Base-by-base conservation (phyloP, 2,329 filamentous ascomycete species). In the Alternaria sp. region DNA sequence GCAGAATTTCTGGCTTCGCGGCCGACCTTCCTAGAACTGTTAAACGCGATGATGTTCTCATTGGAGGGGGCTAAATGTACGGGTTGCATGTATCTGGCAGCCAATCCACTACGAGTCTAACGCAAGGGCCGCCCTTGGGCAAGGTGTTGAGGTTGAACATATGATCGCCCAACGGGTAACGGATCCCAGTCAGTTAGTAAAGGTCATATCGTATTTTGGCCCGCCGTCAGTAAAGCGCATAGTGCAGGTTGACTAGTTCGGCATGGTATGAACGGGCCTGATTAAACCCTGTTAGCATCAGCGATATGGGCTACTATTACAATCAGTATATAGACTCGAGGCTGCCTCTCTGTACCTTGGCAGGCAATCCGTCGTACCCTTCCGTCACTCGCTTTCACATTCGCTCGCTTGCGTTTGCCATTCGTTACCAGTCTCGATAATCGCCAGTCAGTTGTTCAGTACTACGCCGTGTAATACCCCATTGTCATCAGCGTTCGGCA, bases 301-400 rank as follows among this genome's bases (percentile, higher is more conserved):
- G 46, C 48, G 17, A 24, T 52, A 46, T 26, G 33, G 37, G 55
- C 17, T 42, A 17, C 21, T 24, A 23, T 26, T 21, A 29, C 45
- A 11, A 28, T 45, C 34, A 11, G 44, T 57, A 56, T 59, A 60
- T 62, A 60, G 48, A 45, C 31, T 62, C 34, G 34, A 45, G 44
- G 33, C 45, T 23, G 40, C 50, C 36, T 41, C 28, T 51, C 10
- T 28, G 26, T n/a, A 36, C 33, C 56, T 40, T 36, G 44, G 40
- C 31, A 33, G 24, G 34, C 8, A n/a, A 13, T 23, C 9, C 8
- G n/a, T 40, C 53, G 23, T 50, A 39, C 42, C 42, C 24, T 17
- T 34, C 31, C 24, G 46, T 51, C 51, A 44, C 36, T 60, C 60
- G 40, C 49, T 60, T 45, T 33, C 24, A 51, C 34, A 48, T 39